phyloP scores from a whole-genome alignment of 2,329 filamentous ascomycete species.

The Cladorrhinum sp. region DNA sequence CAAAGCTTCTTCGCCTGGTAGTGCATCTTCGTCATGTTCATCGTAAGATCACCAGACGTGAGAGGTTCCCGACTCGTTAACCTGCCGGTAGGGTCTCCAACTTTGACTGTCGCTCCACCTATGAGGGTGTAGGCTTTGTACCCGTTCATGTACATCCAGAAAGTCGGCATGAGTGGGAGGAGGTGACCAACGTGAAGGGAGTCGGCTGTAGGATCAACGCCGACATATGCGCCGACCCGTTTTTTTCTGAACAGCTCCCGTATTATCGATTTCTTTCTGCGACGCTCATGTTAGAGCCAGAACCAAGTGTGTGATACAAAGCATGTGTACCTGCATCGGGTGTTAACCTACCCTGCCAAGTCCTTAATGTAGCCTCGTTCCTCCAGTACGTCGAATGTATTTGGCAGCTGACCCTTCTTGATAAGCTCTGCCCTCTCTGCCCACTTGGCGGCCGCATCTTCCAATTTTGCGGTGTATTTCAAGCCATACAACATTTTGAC shows the following conservation, averaged over 20 bases:
- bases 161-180: slow-evolving; percentile 76
- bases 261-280: slow-evolving; percentile 46
- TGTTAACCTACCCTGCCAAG: slow-evolving; percentile 61
- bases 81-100: slow-evolving; percentile 76
- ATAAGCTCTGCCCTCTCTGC: slow-evolving; percentile 46
- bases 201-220: slow-evolving; percentile 76
- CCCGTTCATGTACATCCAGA: slow-evolving; percentile 79
- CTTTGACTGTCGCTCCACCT: slow-evolving; percentile 71
- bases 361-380: slow-evolving; percentile 73
- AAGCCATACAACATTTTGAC: slow-evolving; percentile 6
- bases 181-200: slow-evolving; percentile 81
- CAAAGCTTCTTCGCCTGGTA: slow-evolving; percentile 71
- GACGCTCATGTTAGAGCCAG: neutral
- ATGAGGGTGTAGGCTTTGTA: slow-evolving; percentile 65
- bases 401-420: slow-evolving; percentile 45
- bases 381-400: slow-evolving; percentile 64
- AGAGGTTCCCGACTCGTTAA: slow-evolving; percentile 58
- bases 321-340: neutral
- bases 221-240: slow-evolving; percentile 72
- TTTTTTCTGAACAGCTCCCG: slow-evolving; percentile 62
- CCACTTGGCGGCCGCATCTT: slow-evolving; percentile 47
- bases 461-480: slow-evolving; percentile 44
- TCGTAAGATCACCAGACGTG: slow-evolving; percentile 49
- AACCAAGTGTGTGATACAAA: neutral
- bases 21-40: slow-evolving; percentile 67